These are phyloP conservation scores for Garcia nutans DNA, from an alignment of 345 rosid species.

Conservation along the genomic window DNA sequence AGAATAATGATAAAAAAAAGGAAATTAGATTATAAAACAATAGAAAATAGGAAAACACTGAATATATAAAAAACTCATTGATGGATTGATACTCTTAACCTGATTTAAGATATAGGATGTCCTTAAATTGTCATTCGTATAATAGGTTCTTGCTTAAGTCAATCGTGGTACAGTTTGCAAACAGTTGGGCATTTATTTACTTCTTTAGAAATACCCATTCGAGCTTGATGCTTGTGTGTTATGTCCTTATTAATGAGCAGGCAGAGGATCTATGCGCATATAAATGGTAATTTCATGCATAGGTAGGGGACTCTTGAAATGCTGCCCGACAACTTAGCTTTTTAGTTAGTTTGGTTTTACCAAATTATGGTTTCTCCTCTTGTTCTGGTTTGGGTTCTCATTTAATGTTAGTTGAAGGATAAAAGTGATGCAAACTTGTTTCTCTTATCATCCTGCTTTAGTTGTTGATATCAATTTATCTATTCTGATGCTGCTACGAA, in stretches of 20 bases:
- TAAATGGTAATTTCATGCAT: conserved; percentile 3
- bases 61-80: too few species aligned
- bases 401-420: neutral
- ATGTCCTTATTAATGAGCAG: neutral
- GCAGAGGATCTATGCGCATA: neutral
- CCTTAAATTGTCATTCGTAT: too few species aligned
- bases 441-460: conserved; percentile 1
- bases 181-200: neutral
- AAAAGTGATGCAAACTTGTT: neutral
- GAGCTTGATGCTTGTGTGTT: neutral
- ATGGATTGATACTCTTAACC: neutral
- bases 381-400: neutral
- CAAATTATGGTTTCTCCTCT: neutral
- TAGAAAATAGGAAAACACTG: neutral
- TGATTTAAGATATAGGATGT: neutral
- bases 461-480: neutral
- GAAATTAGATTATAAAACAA: neutral
- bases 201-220: neutral
- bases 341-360: neutral
- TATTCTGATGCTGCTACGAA: neutral
- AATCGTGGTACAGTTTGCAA: neutral
- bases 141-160: neutral
- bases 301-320: neutral
- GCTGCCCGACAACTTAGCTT: neutral
- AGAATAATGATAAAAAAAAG: neutral